A percentile compares a stretch with the other conserved stretches of the same genome.
These are phyloP conservation scores for Candida tammaniensis DNA, from an alignment of 805 yeast genomes.

Conservation along the genomic window DNA sequence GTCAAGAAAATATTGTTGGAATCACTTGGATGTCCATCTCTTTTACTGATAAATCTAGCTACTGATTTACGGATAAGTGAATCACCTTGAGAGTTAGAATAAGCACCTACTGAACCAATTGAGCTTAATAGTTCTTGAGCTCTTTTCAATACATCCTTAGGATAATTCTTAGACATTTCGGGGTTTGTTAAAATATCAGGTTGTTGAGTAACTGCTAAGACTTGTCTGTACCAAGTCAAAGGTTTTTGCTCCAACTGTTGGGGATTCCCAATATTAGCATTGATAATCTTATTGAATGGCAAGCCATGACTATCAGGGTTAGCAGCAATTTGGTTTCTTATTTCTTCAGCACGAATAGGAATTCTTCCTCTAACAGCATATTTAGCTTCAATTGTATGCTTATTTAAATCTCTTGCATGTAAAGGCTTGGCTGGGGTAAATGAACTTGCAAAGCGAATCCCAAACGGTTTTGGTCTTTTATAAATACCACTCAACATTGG, in stretches of 20 bases:
- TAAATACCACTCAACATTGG: too few relatives aligned
- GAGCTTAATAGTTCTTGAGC: conserved; percentile 59
- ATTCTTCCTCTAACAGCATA: conserved; percentile 95
- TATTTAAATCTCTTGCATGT: conserved; percentile 55
- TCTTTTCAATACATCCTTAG: conserved; percentile 70
- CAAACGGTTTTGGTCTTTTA: too few relatives aligned
- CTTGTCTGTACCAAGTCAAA: conserved; percentile 92
- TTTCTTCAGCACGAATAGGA: conserved; percentile 90
- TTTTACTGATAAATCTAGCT: conserved; percentile 70
- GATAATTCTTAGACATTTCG: conserved; percentile 33
- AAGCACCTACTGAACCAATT: conserved; percentile 89
- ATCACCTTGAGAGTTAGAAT: conserved; percentile 91
- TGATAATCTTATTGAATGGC: conserved; percentile 76
- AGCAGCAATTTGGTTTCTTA: conserved; percentile 51
- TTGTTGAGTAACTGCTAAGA: conserved; percentile 78
- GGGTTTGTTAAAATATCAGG: conserved; percentile 55
- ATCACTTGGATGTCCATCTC: conserved; percentile 63
- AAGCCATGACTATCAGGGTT: conserved; percentile 54
- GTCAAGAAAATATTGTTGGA: conserved; percentile 80
- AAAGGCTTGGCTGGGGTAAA: conserved; percentile 15
- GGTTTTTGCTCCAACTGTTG: conserved; percentile 96
- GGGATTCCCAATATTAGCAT: conserved; percentile 96
- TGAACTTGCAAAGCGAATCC: too few relatives aligned
- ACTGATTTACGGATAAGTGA: conserved; percentile 68
- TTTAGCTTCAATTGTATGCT: conserved; percentile 75